phyloP scores from a whole-genome alignment of 2,329 filamentous ascomycete genomes.

The Ophiocordyceps camponoti-leonardi region DNA sequence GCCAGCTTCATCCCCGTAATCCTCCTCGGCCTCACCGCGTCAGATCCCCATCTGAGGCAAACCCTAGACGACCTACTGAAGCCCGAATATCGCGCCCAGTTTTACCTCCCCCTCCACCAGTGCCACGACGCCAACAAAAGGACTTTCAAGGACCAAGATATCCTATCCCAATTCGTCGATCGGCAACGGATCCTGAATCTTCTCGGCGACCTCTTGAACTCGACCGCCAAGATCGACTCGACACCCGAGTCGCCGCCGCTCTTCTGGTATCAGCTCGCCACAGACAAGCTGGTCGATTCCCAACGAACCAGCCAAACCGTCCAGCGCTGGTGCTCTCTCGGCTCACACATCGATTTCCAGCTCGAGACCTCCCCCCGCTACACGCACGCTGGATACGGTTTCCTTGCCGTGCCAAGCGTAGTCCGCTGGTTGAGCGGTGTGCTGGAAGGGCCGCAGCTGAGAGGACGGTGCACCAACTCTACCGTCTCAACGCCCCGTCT shows the following conservation, averaged over 20 bases:
- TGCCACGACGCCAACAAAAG: neutral
- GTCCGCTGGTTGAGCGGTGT: neutral
- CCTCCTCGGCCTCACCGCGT: conserved; percentile 6
- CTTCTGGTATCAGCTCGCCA: neutral
- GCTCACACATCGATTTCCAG: neutral
- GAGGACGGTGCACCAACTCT: no score
- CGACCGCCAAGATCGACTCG: neutral
- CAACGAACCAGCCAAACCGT: neutral
- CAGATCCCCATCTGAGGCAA: conserved; percentile 6
- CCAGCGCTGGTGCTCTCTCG: neutral
- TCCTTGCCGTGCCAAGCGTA: neutral
- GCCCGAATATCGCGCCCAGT: conserved; percentile 2
- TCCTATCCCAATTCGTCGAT: neutral
- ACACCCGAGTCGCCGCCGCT: neutral
- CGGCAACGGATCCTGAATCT: neutral
- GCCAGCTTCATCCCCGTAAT: conserved; percentile 8
- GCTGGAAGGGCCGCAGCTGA: neutral
- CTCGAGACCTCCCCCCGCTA: neutral
- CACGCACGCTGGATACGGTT: neutral
- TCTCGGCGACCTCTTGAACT: neutral
- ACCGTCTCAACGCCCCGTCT: no score
- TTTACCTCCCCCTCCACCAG: neutral
- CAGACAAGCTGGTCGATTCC: neutral
- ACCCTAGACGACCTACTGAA: conserved; percentile 4
- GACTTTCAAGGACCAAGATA: neutral